Percentiles rank a stretch among this genome's conserved stretches.
phyloP scores from a whole-genome alignment of 768 basidiomycete species.

The Pleurotus pulmonarius region DNA sequence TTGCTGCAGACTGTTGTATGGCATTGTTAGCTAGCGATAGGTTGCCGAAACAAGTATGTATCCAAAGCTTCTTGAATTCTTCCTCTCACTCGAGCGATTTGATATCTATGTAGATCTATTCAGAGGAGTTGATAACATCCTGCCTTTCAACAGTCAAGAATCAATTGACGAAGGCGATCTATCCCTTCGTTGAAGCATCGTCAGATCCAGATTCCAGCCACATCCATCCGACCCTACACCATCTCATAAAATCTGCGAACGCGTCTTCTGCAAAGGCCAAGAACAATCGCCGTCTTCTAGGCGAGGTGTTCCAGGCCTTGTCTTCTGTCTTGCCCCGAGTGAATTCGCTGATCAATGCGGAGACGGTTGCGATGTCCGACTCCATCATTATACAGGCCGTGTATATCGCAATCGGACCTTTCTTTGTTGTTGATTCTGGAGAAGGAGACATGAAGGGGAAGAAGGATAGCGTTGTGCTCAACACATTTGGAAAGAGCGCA shows the following conservation, averaged over 20 bases:
- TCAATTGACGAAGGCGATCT: slow-evolving; percentile 73
- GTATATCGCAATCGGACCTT: slow-evolving; percentile 91
- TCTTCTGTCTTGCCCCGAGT: slow-evolving; percentile 72
- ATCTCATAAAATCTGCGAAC: slow-evolving; percentile 42
- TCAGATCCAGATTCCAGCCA: slow-evolving; percentile 31
- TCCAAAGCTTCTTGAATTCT: neutral
- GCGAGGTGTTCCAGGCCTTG: slow-evolving; percentile 71
- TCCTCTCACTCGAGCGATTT: neutral
- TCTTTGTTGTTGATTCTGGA: slow-evolving; percentile 78
- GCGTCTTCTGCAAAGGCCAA: slow-evolving; percentile 19
- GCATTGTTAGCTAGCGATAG: slow-evolving; percentile 75
- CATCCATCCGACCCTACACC: slow-evolving; percentile 46
- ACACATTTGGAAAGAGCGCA: slow-evolving; percentile 71
- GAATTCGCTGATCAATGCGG: slow-evolving; percentile 67
- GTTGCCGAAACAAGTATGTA: slow-evolving; percentile 78
- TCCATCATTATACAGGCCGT: slow-evolving; percentile 88
- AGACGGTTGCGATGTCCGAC: slow-evolving; percentile 81
- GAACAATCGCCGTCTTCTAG: slow-evolving; percentile 43
- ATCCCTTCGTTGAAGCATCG: slow-evolving; percentile 80
- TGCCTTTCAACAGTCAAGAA: slow-evolving; percentile 79
- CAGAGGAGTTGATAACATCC: slow-evolving; percentile 85
- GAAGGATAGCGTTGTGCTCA: slow-evolving; percentile 58
- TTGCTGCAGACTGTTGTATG: slow-evolving; percentile 83
- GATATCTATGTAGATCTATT: slow-evolving; percentile 64
- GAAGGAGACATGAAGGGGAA: slow-evolving; percentile 54